These are phyloP conservation scores for Phytophthora macrochlamydospora DNA, from an alignment of 352 stramenopile genomes.

Conservation along the genomic window DNA sequence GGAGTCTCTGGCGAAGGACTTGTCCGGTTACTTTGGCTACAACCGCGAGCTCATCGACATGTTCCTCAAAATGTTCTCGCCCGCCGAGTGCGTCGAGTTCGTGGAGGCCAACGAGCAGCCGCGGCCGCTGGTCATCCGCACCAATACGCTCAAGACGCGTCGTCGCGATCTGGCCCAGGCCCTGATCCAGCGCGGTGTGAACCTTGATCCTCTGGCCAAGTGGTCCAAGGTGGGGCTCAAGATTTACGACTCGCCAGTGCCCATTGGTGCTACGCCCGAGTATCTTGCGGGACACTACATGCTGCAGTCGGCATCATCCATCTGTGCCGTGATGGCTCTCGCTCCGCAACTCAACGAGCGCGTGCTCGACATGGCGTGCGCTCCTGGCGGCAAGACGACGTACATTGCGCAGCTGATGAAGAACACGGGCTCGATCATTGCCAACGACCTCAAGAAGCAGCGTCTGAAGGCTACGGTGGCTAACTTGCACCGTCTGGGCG, in stretches of 20 bases:
- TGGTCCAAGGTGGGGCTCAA: conserved; percentile 99
- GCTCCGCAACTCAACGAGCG: conserved; percentile 96
- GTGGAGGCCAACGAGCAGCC: conserved; percentile 98
- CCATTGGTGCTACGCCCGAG: conserved; percentile 99
- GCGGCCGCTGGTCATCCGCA: conserved; percentile 97
- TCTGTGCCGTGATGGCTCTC: conserved; percentile 98
- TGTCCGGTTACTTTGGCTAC: conserved; percentile 98
- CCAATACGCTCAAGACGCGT: conserved; percentile 99
- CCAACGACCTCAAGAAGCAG: conserved; percentile 99
- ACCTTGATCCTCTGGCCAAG: conserved; percentile 97
- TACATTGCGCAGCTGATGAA: conserved; percentile 99
- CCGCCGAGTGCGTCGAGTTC: conserved; percentile 98
- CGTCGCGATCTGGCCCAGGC: conserved; percentile 98
- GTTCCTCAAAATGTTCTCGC: conserved; percentile 97
- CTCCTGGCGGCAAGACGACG: conserved; percentile 99
- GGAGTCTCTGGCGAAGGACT: conserved; percentile 91
- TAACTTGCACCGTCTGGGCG: conserved; percentile 98
- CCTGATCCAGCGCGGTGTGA: conserved; percentile 99
- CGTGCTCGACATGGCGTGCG: conserved; percentile 98
- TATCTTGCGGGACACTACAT: conserved; percentile 99
- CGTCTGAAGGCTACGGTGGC: conserved; percentile 97
- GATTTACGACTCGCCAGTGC: conserved; percentile 98
- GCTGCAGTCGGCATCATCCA: conserved; percentile 98
- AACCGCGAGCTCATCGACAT: conserved; percentile 98
- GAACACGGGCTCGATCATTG: conserved; percentile 98